Conservation (phyloP, 305 asterid genomes). For the Fraxinus baroniana region DNA sequence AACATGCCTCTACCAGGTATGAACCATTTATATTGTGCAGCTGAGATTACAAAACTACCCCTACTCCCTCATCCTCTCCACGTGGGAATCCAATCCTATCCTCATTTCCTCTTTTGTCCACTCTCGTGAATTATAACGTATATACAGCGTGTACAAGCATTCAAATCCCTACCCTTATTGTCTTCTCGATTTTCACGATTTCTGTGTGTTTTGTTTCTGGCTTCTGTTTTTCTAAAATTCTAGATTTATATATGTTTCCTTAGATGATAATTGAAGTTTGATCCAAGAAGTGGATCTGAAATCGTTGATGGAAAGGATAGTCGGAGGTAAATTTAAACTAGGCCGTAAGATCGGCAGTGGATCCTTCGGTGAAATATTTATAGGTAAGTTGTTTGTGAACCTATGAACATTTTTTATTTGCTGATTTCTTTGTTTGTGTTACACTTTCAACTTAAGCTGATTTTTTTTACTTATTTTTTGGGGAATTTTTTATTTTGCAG, state of each 20-base stretch:
- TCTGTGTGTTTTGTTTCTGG: constrained; percentile 18
- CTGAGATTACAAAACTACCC: constrained; percentile 23
- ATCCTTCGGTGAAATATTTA: constrained; percentile 88
- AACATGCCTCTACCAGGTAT: too few relatives aligned
- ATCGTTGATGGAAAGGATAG: constrained; percentile 62
- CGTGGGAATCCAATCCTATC: constrained; percentile 27
- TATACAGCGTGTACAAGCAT: constrained; percentile 33
- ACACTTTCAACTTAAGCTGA: background rate
- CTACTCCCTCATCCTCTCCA: constrained; percentile 18
- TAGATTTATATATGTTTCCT: constrained; percentile 25
- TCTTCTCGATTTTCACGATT: constrained; percentile 18
- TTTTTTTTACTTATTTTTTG: constrained; percentile 12
- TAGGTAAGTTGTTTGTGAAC: constrained; percentile 37
- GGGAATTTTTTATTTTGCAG: constrained; percentile 39
- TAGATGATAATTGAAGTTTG: constrained; percentile 40
- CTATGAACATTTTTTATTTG: background rate
- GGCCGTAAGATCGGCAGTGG: constrained; percentile 99
- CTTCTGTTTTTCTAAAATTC: background rate
- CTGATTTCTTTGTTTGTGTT: background rate
- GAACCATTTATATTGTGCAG: background rate
- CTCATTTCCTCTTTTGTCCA: constrained; percentile 35
- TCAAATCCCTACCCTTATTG: constrained; percentile 27
- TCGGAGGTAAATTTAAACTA: constrained; percentile 88
- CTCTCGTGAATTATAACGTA: constrained; percentile 30
- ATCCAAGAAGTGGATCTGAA: constrained; percentile 28